phyloP scores from a whole-genome alignment of 441 rosid genomes.

The Euphorbia corollata region DNA sequence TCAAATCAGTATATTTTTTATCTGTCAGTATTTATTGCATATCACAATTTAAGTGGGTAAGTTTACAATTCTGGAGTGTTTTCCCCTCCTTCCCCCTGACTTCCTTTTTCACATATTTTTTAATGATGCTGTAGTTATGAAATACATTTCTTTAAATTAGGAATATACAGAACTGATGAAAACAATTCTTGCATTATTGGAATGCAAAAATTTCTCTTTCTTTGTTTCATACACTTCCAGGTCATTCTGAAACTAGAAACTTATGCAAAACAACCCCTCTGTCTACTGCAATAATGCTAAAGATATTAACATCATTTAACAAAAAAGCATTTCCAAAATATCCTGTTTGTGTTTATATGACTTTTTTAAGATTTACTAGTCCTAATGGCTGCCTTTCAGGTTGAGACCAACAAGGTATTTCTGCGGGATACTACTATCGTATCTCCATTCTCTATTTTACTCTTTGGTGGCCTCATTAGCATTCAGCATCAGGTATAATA shows the following conservation, averaged over 20 bases:
- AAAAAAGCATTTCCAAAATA: background rate
- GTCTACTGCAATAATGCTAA: background rate
- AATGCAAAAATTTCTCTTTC: background rate
- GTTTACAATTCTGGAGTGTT: background rate
- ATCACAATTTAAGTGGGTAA: background rate
- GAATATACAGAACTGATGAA: background rate
- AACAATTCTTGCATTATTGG: background rate
- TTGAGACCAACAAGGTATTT: constrained; percentile 75
- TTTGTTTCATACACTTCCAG: background rate
- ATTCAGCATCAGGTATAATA: constrained; percentile 80
- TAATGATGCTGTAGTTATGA: background rate
- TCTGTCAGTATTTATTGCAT: background rate
- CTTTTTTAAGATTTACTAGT: background rate
- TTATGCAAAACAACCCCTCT: too few relatives aligned
- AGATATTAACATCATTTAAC: background rate
- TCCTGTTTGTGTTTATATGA: background rate
- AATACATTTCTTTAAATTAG: too few relatives aligned
- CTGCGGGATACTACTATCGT: constrained; percentile 74
- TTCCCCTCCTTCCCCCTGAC: background rate
- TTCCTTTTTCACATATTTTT: background rate
- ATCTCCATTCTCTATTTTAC: constrained; percentile 76
- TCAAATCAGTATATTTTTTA: background rate
- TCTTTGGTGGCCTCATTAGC: constrained; percentile 81
- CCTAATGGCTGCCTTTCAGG: constrained; percentile 36
- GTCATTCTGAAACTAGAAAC: background rate